These are phyloP conservation scores for Neurospora sp. DNA, from an alignment of 2,329 filamentous ascomycete genomes.

Conservation along the genomic window DNA sequence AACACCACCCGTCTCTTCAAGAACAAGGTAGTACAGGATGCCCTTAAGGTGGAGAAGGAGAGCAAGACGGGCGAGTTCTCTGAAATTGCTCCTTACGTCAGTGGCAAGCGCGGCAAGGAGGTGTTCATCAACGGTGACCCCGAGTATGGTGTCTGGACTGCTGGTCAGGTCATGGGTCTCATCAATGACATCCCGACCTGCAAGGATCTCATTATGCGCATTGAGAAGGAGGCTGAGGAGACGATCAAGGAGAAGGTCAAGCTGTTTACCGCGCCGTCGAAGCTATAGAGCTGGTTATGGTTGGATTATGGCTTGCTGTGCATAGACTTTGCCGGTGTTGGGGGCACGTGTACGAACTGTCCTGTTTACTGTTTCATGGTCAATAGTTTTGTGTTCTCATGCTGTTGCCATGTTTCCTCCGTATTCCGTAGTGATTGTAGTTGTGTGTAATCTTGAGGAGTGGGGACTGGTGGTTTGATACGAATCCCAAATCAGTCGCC, in stretches of 20 bases:
- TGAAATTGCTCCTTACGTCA: slow-evolving; percentile 79
- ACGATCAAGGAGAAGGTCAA: slow-evolving; percentile 43
- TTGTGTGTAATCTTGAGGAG: neutral
- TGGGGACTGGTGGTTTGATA: neutral
- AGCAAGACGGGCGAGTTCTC: slow-evolving; percentile 79
- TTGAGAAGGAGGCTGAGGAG: slow-evolving; percentile 66
- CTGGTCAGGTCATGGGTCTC: slow-evolving; percentile 85
- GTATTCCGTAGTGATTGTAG: neutral
- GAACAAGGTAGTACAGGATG: slow-evolving; percentile 78
- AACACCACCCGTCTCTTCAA: slow-evolving; percentile 84
- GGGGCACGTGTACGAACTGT: neutral
- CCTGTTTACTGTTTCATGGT: neutral
- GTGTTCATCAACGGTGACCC: slow-evolving; percentile 89
- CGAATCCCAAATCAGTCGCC: neutral
- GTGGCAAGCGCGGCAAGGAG: slow-evolving; percentile 79
- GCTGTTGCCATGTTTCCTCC: neutral
- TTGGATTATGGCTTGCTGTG: neutral
- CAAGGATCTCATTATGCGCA: slow-evolving; percentile 55
- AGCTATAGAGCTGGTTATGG: slow-evolving; percentile 10
- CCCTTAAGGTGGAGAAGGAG: slow-evolving; percentile 72
- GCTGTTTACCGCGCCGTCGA: slow-evolving; percentile 12
- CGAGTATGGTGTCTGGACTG: slow-evolving; percentile 92
- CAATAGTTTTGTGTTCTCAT: neutral
- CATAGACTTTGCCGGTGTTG: neutral
- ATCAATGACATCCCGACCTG: slow-evolving; percentile 79